Base-by-base conservation (phyloP, 768 basidiomycete species). In the Auriscalpium vulgare region DNA sequence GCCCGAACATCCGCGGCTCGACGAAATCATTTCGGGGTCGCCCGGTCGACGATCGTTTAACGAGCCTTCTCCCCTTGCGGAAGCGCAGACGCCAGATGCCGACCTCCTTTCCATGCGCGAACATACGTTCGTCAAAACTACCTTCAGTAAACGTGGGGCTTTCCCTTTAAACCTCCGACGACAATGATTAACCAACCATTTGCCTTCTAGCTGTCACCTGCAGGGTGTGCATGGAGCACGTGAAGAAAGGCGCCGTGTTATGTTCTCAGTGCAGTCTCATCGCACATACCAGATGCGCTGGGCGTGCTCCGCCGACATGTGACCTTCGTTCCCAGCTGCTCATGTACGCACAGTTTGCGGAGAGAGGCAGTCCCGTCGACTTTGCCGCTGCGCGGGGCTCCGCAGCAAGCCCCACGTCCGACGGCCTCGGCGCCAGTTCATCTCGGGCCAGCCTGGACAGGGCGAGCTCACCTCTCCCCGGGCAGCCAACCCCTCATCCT, bases 191-290 rank as follows among this genome's bases (percentile, higher is more conserved):
- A 57, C 35, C 23, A 43, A 37, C 29, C 46, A 43, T 50, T 47
- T 8, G 36, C 29, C 19, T 17, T 53, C 0, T 63, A 97, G 95
- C 91, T 29, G 86, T 97, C 76, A 72, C 79, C 2, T 97, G 95
- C 71, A 80, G 91, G 40, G 86, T 97, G 14, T 97, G 95, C 68
- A 77, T 83, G 56, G 72, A 76, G 43, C 80, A 77, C 58, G 87
- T 91, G 63, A 94, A 91, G 78, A 92, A 88, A 71, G 85, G 78
- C 55, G 93, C 89, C 1, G 86, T 94, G 9, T 75, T 97, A 8
- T 97, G 95, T 66, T 84, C 87, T 43, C 84, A 85, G 59, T 97
- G 95, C 73, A 92, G 86, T 62, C 80, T 97, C 57, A 89, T 97
- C 58, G 83, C 87, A 23, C 95, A 97, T 68, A 73, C 83, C 21